A percentile compares a stretch with the other conserved stretches of the same genome.
Conservation (phyloP, 176 grass and related monocot species). For the Hordeum vulgare region MorexV3_pseudomolecules_assembly NC_058520.1:581384918-581385417, state of each 20-base stretch:
- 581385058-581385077: not conserved
- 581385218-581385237: constrained; percentile 98
- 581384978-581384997: constrained; percentile 87
- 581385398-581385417: constrained; percentile 90
- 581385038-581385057: not conserved
- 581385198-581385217: constrained; percentile 82
- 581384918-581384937: constrained; percentile 96
- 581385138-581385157: constrained; percentile 93
- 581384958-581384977: constrained; percentile 74
- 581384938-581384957: constrained; percentile 73
- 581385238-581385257: constrained; percentile 86
- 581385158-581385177: constrained; percentile 89
- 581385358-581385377: constrained; percentile 92
- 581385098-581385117: constrained; percentile 91
- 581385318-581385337: constrained; percentile 94
- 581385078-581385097: not conserved
- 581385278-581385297: constrained; percentile 95
- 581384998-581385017: constrained; percentile 87
- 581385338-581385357: constrained; percentile 88
- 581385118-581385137: constrained; percentile 94
- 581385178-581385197: constrained; percentile 86
- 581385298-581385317: constrained; percentile 90
- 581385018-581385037: not conserved
- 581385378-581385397: constrained; percentile 96
- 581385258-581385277: constrained; percentile 96